phyloP scores from a whole-genome alignment of 306 rosid species.

The Lathyrus sativus region DNA sequence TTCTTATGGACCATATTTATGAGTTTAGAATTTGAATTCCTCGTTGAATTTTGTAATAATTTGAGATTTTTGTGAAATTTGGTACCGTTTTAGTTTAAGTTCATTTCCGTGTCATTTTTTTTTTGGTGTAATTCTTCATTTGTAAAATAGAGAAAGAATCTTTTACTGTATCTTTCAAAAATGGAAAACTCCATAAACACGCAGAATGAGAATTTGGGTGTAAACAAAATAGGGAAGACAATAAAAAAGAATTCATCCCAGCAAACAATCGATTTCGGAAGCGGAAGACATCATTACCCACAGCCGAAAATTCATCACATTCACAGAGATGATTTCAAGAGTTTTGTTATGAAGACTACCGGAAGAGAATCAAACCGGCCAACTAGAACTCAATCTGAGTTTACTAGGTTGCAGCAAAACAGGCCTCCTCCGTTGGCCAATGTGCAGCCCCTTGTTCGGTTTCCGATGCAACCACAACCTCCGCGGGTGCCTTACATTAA shows the following conservation, averaged over 20 bases:
- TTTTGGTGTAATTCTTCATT: too few relatives aligned
- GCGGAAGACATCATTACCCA: background rate
- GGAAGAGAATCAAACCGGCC: conserved; percentile 56
- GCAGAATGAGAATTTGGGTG: too few relatives aligned
- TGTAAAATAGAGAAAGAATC: too few relatives aligned
- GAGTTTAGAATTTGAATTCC: too few relatives aligned
- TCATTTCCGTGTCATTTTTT: too few relatives aligned
- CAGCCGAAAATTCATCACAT: background rate
- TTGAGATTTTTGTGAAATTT: too few relatives aligned
- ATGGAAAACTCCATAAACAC: background rate
- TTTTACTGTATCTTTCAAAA: background rate
- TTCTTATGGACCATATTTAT: too few relatives aligned
- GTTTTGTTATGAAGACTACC: conserved; percentile 73
- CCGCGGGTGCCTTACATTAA: background rate
- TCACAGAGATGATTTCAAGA: conserved; percentile 71
- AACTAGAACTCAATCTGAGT: conserved; percentile 24
- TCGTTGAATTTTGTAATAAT: too few relatives aligned
- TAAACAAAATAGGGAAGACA: background rate
- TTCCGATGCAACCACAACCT: background rate
- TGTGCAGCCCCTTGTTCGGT: conserved; percentile 12
- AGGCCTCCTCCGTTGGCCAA: conserved; percentile 77
- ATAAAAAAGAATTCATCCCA: conserved; percentile 56
- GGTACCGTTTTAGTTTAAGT: too few relatives aligned
- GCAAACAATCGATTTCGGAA: conserved; percentile 50
- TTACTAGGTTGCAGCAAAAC: conserved; percentile 67